A percentile compares a stretch with the other conserved stretches of the same genome.
Conservation (phyloP, 257 asterid species). For the Gentiana macrophylla region DNA sequence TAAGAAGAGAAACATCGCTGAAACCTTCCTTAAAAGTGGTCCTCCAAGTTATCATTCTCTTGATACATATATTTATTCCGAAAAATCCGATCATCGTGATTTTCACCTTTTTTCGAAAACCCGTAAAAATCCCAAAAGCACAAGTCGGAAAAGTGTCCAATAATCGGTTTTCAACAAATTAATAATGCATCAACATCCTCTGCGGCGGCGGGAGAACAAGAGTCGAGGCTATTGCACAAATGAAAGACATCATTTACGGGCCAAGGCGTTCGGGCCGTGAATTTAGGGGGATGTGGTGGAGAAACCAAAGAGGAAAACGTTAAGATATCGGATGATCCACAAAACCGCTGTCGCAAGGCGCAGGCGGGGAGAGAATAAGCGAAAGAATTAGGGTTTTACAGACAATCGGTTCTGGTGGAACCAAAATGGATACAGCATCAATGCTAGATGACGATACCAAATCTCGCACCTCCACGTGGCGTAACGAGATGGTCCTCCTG, state of each 20-base stretch:
- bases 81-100: conserved; percentile 5
- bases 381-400: conserved; percentile 91
- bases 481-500: too few relatives aligned
- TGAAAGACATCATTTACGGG: conserved; percentile 97
- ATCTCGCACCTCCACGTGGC: too few relatives aligned
- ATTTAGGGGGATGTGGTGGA: conserved; percentile 49
- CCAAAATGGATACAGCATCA: conserved; percentile 95
- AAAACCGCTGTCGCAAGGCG: conserved; percentile 70
- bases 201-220: conserved; percentile 39
- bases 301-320: conserved; percentile 84
- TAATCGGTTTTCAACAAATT: conserved; percentile 58
- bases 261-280: conserved; percentile 86
- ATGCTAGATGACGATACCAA: conserved; percentile 20
- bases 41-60: conserved; percentile 5
- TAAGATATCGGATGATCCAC: conserved; percentile 74
- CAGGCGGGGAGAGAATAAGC: conserved; percentile 85
- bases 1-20: conserved; percentile 26
- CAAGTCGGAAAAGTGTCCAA: conserved; percentile 21
- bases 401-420: conserved; percentile 83
- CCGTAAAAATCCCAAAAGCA: conserved; percentile 27
- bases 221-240: conserved; percentile 89
- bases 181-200: conserved; percentile 21
- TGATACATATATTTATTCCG: conserved; percentile 7
- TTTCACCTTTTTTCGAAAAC: conserved; percentile 25
- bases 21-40: conserved; percentile 7